Evolutionary conservation across 2,329 filamentous ascomycete species (phyloP).

Genomic region (Gnomoniopsis smithogilvyi): DNA sequence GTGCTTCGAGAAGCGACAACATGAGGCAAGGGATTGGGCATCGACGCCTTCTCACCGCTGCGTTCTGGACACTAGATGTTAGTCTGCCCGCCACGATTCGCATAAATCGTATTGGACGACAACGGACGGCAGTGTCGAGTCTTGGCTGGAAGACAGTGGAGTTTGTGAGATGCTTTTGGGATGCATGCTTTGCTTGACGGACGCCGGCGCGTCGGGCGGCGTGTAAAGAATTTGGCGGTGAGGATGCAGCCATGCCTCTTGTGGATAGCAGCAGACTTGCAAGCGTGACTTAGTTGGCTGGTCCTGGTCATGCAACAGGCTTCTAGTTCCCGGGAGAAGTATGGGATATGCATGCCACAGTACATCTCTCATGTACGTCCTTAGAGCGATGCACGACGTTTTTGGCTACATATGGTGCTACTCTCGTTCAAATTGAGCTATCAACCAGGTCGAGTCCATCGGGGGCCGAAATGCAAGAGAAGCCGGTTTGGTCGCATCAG

Average conservation of each 20-base stretch:
- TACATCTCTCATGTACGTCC: neutral
- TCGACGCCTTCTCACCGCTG: too few species aligned
- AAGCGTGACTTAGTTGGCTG: neutral
- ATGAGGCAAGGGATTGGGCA: too few species aligned
- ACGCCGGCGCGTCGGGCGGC: conserved; percentile 11
- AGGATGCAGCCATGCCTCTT: conserved; percentile 8
- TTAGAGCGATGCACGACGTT: neutral
- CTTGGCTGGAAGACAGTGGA: neutral
- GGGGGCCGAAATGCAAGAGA: neutral
- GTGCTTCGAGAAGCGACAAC: too few species aligned
- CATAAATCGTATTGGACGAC: too few species aligned
- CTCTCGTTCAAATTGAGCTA: too few species aligned
- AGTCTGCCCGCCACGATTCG: too few species aligned
- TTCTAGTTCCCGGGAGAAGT: neutral
- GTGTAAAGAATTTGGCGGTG: conserved; percentile 12
- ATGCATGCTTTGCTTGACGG: neutral
- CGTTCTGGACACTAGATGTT: too few species aligned
- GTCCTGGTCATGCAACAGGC: neutral
- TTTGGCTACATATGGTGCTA: neutral
- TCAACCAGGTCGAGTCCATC: neutral
- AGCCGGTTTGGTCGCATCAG: neutral
- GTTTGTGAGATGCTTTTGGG: neutral
- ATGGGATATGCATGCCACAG: too few species aligned
- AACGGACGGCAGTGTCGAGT: neutral
- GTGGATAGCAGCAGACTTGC: neutral